phyloP scores from a whole-genome alignment of 768 basidiomycete species.

The Antrodiella citrinella region DNA sequence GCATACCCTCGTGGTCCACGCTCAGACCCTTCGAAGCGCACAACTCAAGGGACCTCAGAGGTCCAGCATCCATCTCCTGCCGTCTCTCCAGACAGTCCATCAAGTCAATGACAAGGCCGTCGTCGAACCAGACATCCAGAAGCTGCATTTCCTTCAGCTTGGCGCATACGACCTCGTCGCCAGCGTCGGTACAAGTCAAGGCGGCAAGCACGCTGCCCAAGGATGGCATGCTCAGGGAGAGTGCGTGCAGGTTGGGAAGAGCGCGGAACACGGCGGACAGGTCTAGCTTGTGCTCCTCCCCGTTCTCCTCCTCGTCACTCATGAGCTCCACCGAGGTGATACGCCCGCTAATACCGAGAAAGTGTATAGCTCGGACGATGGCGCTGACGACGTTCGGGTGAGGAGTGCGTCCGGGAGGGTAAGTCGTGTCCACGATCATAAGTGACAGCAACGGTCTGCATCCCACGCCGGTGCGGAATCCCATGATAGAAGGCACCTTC shows the following conservation, averaged over 20 bases:
- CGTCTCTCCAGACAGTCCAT: not conserved
- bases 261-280: not conserved
- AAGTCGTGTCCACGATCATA: not conserved
- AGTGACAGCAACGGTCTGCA: not conserved
- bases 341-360: not conserved
- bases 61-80: not conserved
- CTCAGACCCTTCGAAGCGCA: too few relatives aligned
- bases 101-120: not conserved
- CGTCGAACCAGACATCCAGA: not conserved
- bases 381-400: not conserved
- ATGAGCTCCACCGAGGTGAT: not conserved
- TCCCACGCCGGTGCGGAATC: not conserved
- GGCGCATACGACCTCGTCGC: not conserved
- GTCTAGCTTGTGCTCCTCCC: not conserved
- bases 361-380: not conserved
- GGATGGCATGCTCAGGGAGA: not conserved
- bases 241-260: not conserved
- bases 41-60: too few relatives aligned
- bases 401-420: not conserved
- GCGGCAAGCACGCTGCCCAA: not conserved
- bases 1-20: not conserved
- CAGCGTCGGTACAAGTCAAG: not conserved
- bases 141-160: not conserved
- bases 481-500: not conserved
- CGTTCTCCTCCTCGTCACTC: not conserved